Evolutionary conservation across 2,329 filamentous ascomycete genomes (phyloP), one percentile per base, ranked within the genome.

Genomic region (Xylaria sp.): DNA sequence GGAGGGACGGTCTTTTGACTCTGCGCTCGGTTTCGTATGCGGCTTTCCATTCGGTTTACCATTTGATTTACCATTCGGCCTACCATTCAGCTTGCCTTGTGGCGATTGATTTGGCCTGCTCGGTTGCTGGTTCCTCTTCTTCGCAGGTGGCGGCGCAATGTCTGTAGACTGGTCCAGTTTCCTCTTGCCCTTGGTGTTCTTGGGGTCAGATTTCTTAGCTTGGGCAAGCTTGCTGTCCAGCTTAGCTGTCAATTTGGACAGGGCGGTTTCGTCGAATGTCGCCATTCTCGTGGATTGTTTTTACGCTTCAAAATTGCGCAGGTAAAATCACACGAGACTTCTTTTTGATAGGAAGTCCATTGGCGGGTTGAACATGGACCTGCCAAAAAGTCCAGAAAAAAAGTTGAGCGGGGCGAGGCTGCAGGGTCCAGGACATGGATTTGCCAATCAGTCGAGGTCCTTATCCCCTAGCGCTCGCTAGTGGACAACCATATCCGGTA

Each of bases 241-340:
- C 76, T 84, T 86, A 41, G 84, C 83, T 5, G 88, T 90, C 74
- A 90, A 78, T 68, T 85, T 82, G 8, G 82, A 82, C 66, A 90
- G 78, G 6, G 86, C 81, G 46, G 82, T 80, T 69, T 86, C 83
- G 71, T 88, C 83, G 69, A 90, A 86, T 37, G 75, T 74, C 34
- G 81, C 79, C 71, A 82, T 76, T 55, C 39, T 66, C 6, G 34
- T 39, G 2, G 41, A 32, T 52, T 41, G n/a, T 48, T 18, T 0
- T 23, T 32, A 32, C 50, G n/a, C 34, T 50, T 13, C 18, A 44
- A 55, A 32, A 44, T 8, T 48, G 32, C 15, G 41, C 13, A 48
- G n/a, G 20, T 50, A 32, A 7, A 25, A 65, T 51, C 10, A 56
- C 58, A 65, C n/a, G 10, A 37, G 15, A 37, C 41, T 46, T 44